Percentiles rank a stretch among this genome's conserved stretches.
phyloP scores from a whole-genome alignment of 2,329 filamentous ascomycete genomes.

The Fusarium hostae region DNA sequence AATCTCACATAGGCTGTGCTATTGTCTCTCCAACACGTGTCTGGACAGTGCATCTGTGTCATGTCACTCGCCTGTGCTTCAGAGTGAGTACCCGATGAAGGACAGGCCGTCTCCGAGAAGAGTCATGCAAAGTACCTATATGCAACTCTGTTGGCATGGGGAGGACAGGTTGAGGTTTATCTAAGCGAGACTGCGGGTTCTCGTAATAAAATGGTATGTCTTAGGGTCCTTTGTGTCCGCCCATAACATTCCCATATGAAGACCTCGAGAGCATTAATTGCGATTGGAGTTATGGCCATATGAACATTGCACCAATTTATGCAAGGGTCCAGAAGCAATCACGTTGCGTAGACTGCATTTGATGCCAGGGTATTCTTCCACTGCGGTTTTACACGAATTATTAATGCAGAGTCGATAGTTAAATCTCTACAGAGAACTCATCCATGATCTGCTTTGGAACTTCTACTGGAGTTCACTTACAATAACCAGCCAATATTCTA shows the following conservation, averaged over 20 bases:
- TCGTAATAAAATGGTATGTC: constrained; percentile 26
- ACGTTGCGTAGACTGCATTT: background rate
- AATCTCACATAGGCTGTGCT: constrained; percentile 22
- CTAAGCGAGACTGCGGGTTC: constrained; percentile 40
- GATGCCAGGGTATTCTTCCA: background rate
- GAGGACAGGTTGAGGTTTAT: constrained; percentile 23
- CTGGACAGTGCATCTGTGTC: constrained; percentile 16
- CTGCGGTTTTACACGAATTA: too few relatives aligned
- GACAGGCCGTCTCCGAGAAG: constrained; percentile 20
- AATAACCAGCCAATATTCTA: too few relatives aligned
- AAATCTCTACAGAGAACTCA: too few relatives aligned
- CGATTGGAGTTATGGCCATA: background rate
- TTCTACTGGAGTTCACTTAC: too few relatives aligned
- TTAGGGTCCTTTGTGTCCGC: constrained; percentile 12
- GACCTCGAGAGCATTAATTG: background rate
- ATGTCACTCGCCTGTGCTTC: constrained; percentile 31
- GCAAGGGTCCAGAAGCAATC: background rate
- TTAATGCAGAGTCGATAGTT: too few relatives aligned
- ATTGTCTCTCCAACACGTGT: constrained; percentile 37
- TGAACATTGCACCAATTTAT: background rate
- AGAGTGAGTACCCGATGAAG: constrained; percentile 33
- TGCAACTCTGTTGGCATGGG: background rate
- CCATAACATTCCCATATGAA: background rate
- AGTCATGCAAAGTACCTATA: constrained; percentile 24
- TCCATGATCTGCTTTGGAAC: too few relatives aligned